A percentile compares a stretch with the other conserved stretches of the same genome.
Conservation (phyloP, 1,284 basidiomycete genomes). For the Ganoderma meredithae region DNA sequence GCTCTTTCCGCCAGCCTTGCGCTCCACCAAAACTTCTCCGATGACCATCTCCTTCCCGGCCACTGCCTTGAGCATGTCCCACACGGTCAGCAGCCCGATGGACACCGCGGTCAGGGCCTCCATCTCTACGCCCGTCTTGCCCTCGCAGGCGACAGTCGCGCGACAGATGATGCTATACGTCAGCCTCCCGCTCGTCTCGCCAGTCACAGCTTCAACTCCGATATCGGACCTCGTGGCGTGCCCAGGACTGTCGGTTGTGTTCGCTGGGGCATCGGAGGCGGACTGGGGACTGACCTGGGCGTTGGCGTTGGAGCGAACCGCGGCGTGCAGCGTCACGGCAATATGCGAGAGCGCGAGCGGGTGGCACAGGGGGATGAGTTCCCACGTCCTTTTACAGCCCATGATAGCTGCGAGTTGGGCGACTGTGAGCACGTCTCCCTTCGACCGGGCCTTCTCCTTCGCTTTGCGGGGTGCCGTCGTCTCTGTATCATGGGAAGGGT, state of each 20-base stretch:
- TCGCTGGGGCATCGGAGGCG: constrained; percentile 27
- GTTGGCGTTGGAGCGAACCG: constrained; percentile 36
- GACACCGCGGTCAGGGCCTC: constrained; percentile 89
- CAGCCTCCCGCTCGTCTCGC: constrained; percentile 16
- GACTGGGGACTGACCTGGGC: constrained; percentile 14
- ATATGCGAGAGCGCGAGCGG: constrained; percentile 77
- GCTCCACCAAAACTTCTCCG: constrained; percentile 67
- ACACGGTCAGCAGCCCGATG: constrained; percentile 82
- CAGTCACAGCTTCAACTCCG: constrained; percentile 21
- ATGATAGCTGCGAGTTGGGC: constrained; percentile 89
- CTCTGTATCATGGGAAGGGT: constrained; percentile 36
- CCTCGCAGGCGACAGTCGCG: constrained; percentile 76
- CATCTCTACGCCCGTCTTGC: constrained; percentile 92
- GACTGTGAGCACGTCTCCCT: constrained; percentile 81
- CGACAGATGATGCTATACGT: constrained; percentile 65
- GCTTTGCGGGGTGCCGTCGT: constrained; percentile 40
- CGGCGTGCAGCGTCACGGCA: constrained; percentile 64
- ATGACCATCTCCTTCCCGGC: constrained; percentile 87
- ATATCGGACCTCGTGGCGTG: constrained; percentile 31
- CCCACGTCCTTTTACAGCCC: constrained; percentile 84
- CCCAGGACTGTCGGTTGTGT: constrained; percentile 13
- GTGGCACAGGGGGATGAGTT: constrained; percentile 88
- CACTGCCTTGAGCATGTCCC: constrained; percentile 94
- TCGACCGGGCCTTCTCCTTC: constrained; percentile 60
- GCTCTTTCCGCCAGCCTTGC: constrained; percentile 79